These are phyloP conservation scores for Umbelopsis sp. DNA, from an alignment of 192 early-diverging fungal species.

Conservation along the genomic window DNA sequence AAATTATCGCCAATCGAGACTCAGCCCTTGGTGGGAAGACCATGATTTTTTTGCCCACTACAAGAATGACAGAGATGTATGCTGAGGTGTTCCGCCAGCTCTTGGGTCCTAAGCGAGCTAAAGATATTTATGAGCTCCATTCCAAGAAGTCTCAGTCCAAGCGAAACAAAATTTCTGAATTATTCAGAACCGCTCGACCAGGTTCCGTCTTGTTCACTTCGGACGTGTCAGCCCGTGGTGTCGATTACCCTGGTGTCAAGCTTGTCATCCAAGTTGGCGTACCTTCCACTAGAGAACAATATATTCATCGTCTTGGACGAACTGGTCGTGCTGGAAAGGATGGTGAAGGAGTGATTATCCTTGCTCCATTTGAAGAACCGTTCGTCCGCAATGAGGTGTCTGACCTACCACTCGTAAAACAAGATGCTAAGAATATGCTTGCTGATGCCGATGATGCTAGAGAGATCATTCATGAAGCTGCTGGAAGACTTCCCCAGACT, in stretches of 20 bases:
- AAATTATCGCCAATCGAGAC: conserved; percentile 68
- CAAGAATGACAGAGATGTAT: conserved; percentile 66
- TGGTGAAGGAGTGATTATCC: conserved; percentile 83
- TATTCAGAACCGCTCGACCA: conserved; percentile 66
- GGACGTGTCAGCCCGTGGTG: conserved; percentile 96
- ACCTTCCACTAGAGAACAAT: conserved; percentile 81
- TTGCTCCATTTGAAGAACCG: conserved; percentile 75
- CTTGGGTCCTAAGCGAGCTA: conserved; percentile 15
- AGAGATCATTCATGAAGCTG: conserved; percentile 28
- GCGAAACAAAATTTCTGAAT: conserved; percentile 70
- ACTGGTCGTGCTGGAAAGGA: conserved; percentile 94
- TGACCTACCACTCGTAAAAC: conserved; percentile 59
- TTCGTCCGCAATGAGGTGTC: conserved; percentile 64
- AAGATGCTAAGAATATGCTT: conserved; percentile 36
- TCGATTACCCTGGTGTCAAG: conserved; percentile 94
- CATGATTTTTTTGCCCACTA: conserved; percentile 89
- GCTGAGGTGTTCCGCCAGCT: conserved; percentile 51
- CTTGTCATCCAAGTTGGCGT: conserved; percentile 90
- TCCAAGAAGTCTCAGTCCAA: conserved; percentile 75
- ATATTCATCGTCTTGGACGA: conserved; percentile 95
- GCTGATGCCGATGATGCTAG: conserved; percentile 24
- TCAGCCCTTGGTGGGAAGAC: conserved; percentile 71
- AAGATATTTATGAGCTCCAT: conserved; percentile 51
- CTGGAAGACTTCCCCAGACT: conserved; percentile 47
- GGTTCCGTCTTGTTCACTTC: conserved; percentile 84